These are phyloP conservation scores for Entomophthora muscae DNA, from an alignment of 371 early-diverging fungal genomes.

Conservation along the genomic window DNA sequence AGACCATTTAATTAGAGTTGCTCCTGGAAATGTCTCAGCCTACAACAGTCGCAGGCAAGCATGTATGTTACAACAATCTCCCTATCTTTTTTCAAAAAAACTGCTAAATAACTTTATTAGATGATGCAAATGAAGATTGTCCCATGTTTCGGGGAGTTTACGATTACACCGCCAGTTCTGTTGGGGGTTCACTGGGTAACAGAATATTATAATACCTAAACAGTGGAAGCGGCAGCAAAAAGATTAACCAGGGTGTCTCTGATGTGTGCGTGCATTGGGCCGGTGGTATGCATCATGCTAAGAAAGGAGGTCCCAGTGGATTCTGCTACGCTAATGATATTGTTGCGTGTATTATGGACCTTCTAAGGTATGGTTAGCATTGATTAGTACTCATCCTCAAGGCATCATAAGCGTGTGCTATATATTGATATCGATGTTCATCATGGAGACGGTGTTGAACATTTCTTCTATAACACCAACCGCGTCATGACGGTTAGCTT, in stretches of 20 bases:
- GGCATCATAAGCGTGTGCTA: slow-evolving; percentile 86
- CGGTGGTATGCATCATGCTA: slow-evolving; percentile 98
- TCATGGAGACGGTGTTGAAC: slow-evolving; percentile 99
- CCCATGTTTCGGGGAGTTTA: slow-evolving; percentile 93
- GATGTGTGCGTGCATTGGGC: slow-evolving; percentile 98
- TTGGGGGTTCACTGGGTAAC: slow-evolving; percentile 85
- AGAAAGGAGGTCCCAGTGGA: slow-evolving; percentile 88
- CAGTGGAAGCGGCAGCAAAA: slow-evolving; percentile 70
- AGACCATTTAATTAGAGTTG: slow-evolving; percentile 84
- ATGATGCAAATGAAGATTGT: slow-evolving; percentile 91
- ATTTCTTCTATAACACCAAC: slow-evolving; percentile 97
- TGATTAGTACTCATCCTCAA: slow-evolving; percentile 8
- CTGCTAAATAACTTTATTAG: too few species aligned
- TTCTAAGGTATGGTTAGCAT: slow-evolving; percentile 48
- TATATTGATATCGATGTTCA: slow-evolving; percentile 99
- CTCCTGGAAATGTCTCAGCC: slow-evolving; percentile 78
- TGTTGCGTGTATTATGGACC: slow-evolving; percentile 88
- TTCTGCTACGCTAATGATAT: slow-evolving; percentile 99
- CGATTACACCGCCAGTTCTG: slow-evolving; percentile 83
- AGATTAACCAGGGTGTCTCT: slow-evolving; percentile 69
- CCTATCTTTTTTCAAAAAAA: too few species aligned
- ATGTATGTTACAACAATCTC: too few species aligned
- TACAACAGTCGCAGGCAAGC: slow-evolving; percentile 63
- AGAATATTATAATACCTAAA: too few species aligned
- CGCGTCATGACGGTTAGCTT: slow-evolving; percentile 98